Evolutionary conservation across 2,329 filamentous ascomycete genomes (phyloP).

Genomic region (Fusarium kyushuense): DNA sequence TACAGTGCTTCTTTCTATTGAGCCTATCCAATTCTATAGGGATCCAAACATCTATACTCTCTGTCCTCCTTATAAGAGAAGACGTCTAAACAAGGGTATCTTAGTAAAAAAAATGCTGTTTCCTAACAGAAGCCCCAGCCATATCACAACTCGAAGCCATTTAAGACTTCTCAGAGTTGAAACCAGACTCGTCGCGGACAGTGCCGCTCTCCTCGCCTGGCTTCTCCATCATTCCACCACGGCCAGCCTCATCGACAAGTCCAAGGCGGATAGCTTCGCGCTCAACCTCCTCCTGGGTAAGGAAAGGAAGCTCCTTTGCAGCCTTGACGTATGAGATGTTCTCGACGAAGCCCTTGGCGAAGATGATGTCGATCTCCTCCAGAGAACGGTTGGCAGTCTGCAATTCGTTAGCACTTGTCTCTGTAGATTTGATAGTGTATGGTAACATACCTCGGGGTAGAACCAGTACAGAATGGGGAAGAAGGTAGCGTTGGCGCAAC

Average conservation of each 20-base stretch:
- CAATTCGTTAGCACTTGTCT: not conserved
- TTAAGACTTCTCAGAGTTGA: constrained; percentile 39
- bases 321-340: constrained; percentile 71
- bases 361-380: constrained; percentile 70
- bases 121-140: constrained; percentile 11
- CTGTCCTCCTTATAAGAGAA: not conserved
- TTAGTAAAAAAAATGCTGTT: constrained; percentile 7
- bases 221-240: constrained; percentile 41
- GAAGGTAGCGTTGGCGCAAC: constrained; percentile 64
- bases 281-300: constrained; percentile 65
- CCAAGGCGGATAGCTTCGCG: constrained; percentile 54
- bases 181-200: constrained; percentile 37
- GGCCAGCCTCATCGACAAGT: constrained; percentile 28
- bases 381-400: constrained; percentile 57
- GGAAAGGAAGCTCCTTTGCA: constrained; percentile 66
- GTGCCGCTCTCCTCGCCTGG: constrained; percentile 22
- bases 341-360: constrained; percentile 69
- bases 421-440: accelerated
- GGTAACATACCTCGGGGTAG: constrained; percentile 53
- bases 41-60: not conserved
- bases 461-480: constrained; percentile 64
- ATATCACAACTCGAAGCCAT: not conserved
- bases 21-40: constrained; percentile 27
- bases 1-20: constrained; percentile 20
- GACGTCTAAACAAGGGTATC: constrained; percentile 34